Evolutionary conservation across 129 eudicot species (phyloP), one percentile per base, ranked within the genome.

Genomic region (Centrapalus pauciflorus): DNA sequence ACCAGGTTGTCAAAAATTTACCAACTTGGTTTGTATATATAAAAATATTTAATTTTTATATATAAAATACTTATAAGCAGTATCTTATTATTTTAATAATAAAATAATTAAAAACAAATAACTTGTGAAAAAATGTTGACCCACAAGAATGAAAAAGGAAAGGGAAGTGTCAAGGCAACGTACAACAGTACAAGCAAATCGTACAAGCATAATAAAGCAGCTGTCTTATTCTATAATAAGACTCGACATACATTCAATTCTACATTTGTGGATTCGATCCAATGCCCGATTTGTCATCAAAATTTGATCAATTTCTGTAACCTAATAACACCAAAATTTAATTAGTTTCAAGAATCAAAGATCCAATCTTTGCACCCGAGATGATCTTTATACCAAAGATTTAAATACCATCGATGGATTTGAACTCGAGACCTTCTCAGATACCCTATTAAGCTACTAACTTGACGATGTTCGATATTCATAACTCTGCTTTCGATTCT

Each of bases 401-500:
- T n/a, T n/a, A n/a, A n/a, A n/a, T n/a, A n/a, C n/a, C n/a, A n/a
- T n/a, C n/a, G n/a, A n/a, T n/a, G 25, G 43, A 23, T 52, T 54
- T 21, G 51, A 71, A 21, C 76, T 46, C 20, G 41, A 55, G 6
- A 7, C 19, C 28, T 17, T 54, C 33, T 24, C n/a, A 54, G 7
- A 59, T 16, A 16, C 45, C 59, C n/a, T 48, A 5, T 24, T 38
- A 62, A 40, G 61, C 48, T 49, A 50, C 51, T 35, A 25, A n/a
- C 12, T 20, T 16, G 14, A 14, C 11, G 17, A n/a, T n/a, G 34
- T 21, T 24, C 19, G 14, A 41, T 38, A 52, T 54, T 89, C 75
- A 89, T 79, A 89, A 48, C 77, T 86, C 96, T 10, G 80, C 76
- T 72, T 74, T 89, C 7, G 82, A 70, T 59, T 89, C 93, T 59